A percentile compares a stretch with the other conserved stretches of the same genome.
Conservation (phyloP, 1,139 yeast genomes). For the Maudiozyma humilis region DNA sequence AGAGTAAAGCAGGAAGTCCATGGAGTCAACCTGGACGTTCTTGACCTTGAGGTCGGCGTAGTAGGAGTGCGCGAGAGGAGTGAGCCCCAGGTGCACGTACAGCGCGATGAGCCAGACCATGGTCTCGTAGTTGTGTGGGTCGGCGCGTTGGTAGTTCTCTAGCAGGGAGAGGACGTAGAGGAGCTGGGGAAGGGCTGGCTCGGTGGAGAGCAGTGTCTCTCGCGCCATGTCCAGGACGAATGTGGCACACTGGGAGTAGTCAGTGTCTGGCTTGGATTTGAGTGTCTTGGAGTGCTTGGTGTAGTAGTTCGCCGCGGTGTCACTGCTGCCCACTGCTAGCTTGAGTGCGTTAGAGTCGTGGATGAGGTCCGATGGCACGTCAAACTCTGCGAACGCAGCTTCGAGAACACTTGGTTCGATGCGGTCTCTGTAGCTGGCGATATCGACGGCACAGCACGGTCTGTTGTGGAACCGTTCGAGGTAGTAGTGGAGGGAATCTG, state of each 20-base stretch:
- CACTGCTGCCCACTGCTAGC: constrained; percentile 7
- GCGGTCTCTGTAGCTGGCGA: constrained; percentile 13
- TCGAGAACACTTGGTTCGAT: constrained; percentile 10
- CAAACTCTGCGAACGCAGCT: constrained; percentile 9
- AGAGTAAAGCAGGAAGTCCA: constrained; percentile 49
- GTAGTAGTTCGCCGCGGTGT: constrained; percentile 11
- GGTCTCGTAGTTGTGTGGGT: constrained; percentile 27
- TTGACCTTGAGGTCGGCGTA: constrained; percentile 58
- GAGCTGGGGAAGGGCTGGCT: too few species aligned
- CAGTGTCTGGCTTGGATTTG: constrained; percentile 21
- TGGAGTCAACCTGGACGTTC: constrained; percentile 71
- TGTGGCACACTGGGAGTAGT: constrained; percentile 25
- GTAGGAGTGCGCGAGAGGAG: constrained; percentile 38
- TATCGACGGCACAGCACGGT: constrained; percentile 28
- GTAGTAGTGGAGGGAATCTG: constrained; percentile 19
- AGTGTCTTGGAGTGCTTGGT: constrained; percentile 16
- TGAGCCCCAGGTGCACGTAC: constrained; percentile 53
- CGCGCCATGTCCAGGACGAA: constrained; percentile 22
- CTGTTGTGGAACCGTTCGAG: constrained; percentile 26
- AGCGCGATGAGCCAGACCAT: constrained; percentile 55
- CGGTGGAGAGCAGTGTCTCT: constrained; percentile 8
- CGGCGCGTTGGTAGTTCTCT: constrained; percentile 27
- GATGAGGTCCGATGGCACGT: constrained; percentile 13
- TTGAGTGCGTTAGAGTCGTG: constrained; percentile 24
- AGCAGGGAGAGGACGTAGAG: constrained; percentile 21